Evolutionary conservation across 1,284 basidiomycete genomes (phyloP).

Genomic region (Pascua guehoae): DNA sequence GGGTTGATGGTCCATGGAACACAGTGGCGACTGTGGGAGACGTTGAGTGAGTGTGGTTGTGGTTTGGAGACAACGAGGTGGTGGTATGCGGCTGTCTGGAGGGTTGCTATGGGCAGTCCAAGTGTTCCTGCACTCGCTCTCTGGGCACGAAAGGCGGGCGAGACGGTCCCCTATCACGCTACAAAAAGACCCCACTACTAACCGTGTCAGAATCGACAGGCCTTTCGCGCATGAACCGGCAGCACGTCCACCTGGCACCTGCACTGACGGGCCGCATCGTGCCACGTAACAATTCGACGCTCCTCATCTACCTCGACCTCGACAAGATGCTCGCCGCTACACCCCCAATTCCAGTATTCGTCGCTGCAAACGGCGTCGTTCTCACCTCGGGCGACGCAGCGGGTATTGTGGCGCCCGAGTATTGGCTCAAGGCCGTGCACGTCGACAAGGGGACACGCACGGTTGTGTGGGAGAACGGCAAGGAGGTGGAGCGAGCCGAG

Average conservation of each 20-base stretch:
- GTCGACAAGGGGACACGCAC: constrained; percentile 21
- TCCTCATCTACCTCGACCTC: constrained; percentile 47
- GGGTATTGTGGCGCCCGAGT: constrained; percentile 31
- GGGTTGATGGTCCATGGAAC: constrained; percentile 49
- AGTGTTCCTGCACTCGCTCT: no score
- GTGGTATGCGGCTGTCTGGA: no score
- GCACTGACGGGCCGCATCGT: constrained; percentile 26
- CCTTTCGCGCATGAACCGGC: constrained; percentile 42
- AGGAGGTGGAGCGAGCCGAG: constrained; percentile 23
- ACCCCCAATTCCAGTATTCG: constrained; percentile 37
- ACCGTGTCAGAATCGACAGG: constrained; percentile 21
- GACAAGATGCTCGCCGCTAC: constrained; percentile 25
- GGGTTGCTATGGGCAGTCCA: no score
- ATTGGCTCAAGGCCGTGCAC: constrained; percentile 39
- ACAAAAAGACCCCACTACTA: no score
- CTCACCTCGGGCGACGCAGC: constrained; percentile 43
- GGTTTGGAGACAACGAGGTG: background rate
- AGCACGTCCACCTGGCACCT: constrained; percentile 50
- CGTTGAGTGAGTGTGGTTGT: constrained; percentile 34
- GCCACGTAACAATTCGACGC: constrained; percentile 39
- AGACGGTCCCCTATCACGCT: no score
- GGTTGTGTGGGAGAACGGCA: constrained; percentile 40
- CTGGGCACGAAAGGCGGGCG: no score
- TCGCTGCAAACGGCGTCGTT: constrained; percentile 46
- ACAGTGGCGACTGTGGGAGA: constrained; percentile 41